phyloP scores from a whole-genome alignment of 805 yeast genomes.

The Candida qinlingensis region DNA sequence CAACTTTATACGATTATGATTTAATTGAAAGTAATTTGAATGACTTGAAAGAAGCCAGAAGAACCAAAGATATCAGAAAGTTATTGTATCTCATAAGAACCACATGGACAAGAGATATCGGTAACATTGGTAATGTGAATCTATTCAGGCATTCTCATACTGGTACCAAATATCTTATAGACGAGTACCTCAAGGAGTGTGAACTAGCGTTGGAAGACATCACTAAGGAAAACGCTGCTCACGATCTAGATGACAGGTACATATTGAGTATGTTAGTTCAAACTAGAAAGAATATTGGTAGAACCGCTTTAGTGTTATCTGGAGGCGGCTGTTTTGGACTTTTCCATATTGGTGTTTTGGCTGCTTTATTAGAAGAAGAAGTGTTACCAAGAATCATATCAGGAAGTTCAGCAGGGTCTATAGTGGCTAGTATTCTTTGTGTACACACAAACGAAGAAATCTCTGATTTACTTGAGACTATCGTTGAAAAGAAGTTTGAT shows the following conservation, averaged over 20 bases:
- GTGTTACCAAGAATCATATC: conserved; percentile 82
- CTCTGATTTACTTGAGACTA: conserved; percentile 42
- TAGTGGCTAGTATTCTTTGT: conserved; percentile 84
- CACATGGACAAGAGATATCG: conserved; percentile 78
- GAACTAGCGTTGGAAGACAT: conserved; percentile 35
- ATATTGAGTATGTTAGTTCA: conserved; percentile 76
- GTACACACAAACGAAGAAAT: conserved; percentile 74
- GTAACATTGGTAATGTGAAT: conserved; percentile 78
- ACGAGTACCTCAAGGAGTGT: conserved; percentile 80
- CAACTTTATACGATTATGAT: conserved; percentile 69
- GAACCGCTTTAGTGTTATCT: conserved; percentile 89
- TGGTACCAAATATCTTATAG: conserved; percentile 82
- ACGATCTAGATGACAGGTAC: conserved; percentile 57
- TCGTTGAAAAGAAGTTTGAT: conserved; percentile 40
- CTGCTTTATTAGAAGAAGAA: conserved; percentile 68
- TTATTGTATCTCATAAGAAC: conserved; percentile 76
- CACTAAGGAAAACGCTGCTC: conserved; percentile 12
- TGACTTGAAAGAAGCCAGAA: conserved; percentile 57
- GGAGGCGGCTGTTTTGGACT: conserved; percentile 96
- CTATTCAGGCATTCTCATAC: conserved; percentile 73
- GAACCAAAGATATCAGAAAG: conserved; percentile 48
- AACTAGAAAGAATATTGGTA: conserved; percentile 85
- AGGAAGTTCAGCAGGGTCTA: conserved; percentile 96
- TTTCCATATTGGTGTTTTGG: conserved; percentile 86
- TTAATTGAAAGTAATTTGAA: conserved; percentile 46